A percentile compares a stretch with the other conserved stretches of the same genome.
Evolutionary conservation across 2,329 filamentous ascomycete species (phyloP).

Genomic region (Claviceps sp.): DNA sequence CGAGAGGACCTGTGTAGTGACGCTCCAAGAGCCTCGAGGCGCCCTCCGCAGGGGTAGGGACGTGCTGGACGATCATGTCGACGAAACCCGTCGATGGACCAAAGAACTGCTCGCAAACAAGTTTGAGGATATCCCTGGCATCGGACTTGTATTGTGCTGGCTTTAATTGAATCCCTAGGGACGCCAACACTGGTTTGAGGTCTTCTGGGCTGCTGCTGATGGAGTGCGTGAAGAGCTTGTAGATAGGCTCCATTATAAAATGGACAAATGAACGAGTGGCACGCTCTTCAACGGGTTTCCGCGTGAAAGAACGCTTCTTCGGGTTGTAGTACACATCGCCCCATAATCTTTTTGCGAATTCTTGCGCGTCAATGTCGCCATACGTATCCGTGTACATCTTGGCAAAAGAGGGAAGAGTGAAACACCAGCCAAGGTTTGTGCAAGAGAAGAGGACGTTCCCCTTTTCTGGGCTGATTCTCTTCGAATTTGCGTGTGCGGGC

Average conservation of each 20-base stretch:
- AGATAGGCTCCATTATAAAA: conserved; percentile 91
- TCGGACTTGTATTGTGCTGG: conserved; percentile 86
- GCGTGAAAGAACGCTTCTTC: conserved; percentile 75
- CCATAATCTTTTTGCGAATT: conserved; percentile 81
- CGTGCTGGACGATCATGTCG: conserved; percentile 83
- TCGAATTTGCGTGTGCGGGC: conserved; percentile 65
- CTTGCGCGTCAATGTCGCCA: conserved; percentile 63
- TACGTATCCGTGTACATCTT: conserved; percentile 93
- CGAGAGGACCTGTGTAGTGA: conserved; percentile 84
- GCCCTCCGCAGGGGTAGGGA: conserved; percentile 74
- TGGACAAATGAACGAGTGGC: conserved; percentile 82
- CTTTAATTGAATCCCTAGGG: conserved; percentile 74
- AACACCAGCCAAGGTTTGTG: conserved; percentile 90
- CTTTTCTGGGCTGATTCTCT: conserved; percentile 83
- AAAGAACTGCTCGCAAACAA: conserved; percentile 93
- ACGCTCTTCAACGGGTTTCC: conserved; percentile 69
- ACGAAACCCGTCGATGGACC: conserved; percentile 81
- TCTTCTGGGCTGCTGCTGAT: conserved; percentile 83
- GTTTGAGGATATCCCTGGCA: conserved; percentile 72
- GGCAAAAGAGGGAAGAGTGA: conserved; percentile 85
- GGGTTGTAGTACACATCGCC: conserved; percentile 96
- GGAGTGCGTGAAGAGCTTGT: conserved; percentile 92
- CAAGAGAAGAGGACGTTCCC: conserved; percentile 97
- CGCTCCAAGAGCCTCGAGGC: conserved; percentile 64
- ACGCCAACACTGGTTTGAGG: conserved; percentile 63